Base-by-base conservation (phyloP, 257 asterid species). In the Solanum bulbocastanum region DNA sequence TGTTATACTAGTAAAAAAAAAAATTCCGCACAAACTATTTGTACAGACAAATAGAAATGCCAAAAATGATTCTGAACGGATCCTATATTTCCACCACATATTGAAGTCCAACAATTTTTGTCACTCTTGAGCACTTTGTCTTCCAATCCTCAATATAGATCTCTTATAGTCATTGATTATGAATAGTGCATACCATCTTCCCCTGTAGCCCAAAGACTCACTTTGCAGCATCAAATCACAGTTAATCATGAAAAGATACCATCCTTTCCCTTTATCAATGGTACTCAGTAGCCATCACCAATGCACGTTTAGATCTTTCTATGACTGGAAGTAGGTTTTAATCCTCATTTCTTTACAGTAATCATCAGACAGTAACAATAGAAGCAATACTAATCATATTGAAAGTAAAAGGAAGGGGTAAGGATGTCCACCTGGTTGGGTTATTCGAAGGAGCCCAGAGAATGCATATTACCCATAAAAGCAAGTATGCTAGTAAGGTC, bases 391-490 rank as follows among this genome's bases (percentile, higher is more conserved):
- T 30, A 49, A 49, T 49, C 11, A 20, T 25, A 82, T 25, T 40
- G 86, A 13, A 44, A 83, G 69, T 35, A 86, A 72, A 60, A 32
- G 36, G 33, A 71, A 44, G 78, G 62, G 49, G 40, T 60, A 69
- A 73, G 58, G 84, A 33, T 65, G 42, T 18, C 89, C 94, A 97
- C 99, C 99, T 93, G 42, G 99, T 96, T 68, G 99, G 99, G 93
- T 95, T 96, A 87, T 90, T 84, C 3, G 99, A 97, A 85, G 99
- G 99, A 86, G 98, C 96, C 90, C 96, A 94, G 76, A 97, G 96
- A 91, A 97, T 86, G 92, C 98, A 95, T 83, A 97, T 94, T 78
- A 97, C 93, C 89, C 90, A 93, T 91, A 97, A 90, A 89, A 97
- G 89, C 32, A 93, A 86, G 92, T 93, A 96, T 14, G 99, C 94